These are phyloP conservation scores for Luffa acutangula DNA, from an alignment of 306 rosid genomes.

Conservation along the genomic window DNA sequence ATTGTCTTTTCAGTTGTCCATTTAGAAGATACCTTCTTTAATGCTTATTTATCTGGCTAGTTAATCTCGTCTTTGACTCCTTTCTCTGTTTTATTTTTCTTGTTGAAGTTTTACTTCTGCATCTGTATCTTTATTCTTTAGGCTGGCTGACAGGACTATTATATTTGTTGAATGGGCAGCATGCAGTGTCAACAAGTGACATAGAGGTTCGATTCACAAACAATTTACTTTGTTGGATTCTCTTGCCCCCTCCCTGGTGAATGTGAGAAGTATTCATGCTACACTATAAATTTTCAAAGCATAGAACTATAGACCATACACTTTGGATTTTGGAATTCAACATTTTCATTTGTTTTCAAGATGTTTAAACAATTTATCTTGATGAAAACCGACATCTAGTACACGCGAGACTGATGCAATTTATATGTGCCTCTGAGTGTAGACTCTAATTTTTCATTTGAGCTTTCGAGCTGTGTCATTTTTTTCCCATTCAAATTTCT, in stretches of 20 bases:
- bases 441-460: background rate
- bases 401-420: background rate
- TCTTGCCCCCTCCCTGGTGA: background rate
- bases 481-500: background rate
- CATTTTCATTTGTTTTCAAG: background rate
- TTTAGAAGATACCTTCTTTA: background rate
- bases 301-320: background rate
- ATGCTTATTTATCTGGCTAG: background rate
- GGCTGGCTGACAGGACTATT: constrained; percentile 93
- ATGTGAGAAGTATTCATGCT: background rate
- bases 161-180: constrained; percentile 85
- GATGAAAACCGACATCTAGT: background rate
- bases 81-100: constrained; percentile 21
- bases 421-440: background rate
- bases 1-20: background rate
- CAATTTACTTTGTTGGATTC: constrained; percentile 8
- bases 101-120: constrained; percentile 44
- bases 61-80: background rate
- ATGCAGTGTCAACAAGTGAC: constrained; percentile 48
- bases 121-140: constrained; percentile 60
- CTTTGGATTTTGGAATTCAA: background rate
- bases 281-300: background rate
- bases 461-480: background rate
- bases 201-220: constrained; percentile 46
- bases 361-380: background rate